phyloP scores from a whole-genome alignment of 345 rosid genomes.

The Salix viminalis region DNA sequence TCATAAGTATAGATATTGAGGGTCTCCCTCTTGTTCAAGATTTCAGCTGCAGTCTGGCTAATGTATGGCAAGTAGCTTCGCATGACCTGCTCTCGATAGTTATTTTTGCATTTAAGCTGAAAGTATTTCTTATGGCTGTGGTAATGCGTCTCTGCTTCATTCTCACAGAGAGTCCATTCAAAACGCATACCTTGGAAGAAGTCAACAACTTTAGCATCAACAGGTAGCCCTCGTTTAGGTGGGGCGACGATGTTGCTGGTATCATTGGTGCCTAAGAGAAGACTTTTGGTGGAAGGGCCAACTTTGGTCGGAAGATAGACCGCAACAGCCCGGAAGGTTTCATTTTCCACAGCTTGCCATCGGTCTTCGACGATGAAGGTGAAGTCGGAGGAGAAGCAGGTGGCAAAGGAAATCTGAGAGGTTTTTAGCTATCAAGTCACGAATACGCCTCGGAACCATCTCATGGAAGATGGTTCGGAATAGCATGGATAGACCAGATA shows the following conservation, averaged over 20 bases:
- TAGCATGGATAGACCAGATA: conserved; percentile 29
- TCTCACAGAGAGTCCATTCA: conserved; percentile 24
- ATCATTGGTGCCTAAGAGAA: conserved; percentile 33
- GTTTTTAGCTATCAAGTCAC: conserved; percentile 2
- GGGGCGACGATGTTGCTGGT: conserved; percentile 14
- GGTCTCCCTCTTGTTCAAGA: conserved; percentile 16
- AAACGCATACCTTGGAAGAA: conserved; percentile 17
- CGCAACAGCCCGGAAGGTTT: conserved; percentile 32
- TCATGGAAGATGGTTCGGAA: conserved; percentile 30
- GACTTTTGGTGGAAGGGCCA: conserved; percentile 18
- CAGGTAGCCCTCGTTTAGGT: conserved; percentile 23
- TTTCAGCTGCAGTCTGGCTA: conserved; percentile 6
- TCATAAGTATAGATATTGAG: conserved; percentile 35
- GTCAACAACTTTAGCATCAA: conserved; percentile 19
- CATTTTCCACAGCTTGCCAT: conserved; percentile 38
- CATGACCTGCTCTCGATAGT: conserved; percentile 15
- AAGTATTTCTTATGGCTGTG: conserved; percentile 5
- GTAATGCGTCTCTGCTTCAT: conserved; percentile 19
- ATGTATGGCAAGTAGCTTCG: conserved; percentile 21
- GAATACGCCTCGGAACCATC: conserved; percentile 21
- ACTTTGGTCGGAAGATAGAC: conserved; percentile 31
- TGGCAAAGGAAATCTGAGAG: neutral
- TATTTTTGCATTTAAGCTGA: conserved; percentile 18
- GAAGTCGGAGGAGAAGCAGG: conserved; percentile 24
- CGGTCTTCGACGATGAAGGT: conserved; percentile 38